phyloP scores from a whole-genome alignment of 129 eudicot species.

The Scalesia atractyloides region DNA sequence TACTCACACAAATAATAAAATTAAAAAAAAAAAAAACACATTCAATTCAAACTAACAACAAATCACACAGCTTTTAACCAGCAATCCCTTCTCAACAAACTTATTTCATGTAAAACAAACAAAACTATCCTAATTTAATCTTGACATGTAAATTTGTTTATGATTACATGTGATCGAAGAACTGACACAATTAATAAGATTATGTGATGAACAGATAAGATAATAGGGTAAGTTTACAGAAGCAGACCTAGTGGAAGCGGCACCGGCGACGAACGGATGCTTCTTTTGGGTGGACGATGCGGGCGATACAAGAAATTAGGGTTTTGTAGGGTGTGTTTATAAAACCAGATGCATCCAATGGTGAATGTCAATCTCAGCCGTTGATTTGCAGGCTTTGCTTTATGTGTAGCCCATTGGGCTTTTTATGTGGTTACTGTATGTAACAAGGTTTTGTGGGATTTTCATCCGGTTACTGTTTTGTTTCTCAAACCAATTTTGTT shows the following conservation, averaged over 20 bases:
- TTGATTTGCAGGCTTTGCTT: conserved; percentile 5
- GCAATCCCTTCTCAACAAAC: neutral
- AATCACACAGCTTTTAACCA: neutral
- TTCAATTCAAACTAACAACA: neutral
- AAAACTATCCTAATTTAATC: neutral
- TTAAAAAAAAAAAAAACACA: neutral
- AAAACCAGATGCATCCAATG: conserved; percentile 1
- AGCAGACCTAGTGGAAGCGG: conserved; percentile 9
- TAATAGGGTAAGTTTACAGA: neutral
- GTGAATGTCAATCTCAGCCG: neutral
- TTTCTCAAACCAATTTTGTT: too few relatives aligned
- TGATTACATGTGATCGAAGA: conserved; percentile 4
- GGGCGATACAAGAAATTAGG: conserved; percentile 27
- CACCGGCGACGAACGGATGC: conserved; percentile 18
- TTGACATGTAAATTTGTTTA: neutral
- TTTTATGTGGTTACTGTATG: too few relatives aligned
- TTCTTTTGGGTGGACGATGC: neutral
- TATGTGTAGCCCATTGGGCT: conserved; percentile 1
- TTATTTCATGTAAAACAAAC: neutral
- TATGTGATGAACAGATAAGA: neutral
- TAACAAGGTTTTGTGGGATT: too few relatives aligned
- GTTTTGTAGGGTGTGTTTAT: conserved; percentile 23
- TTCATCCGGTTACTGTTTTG: too few relatives aligned
- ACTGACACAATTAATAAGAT: neutral
- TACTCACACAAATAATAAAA: neutral